These are phyloP conservation scores for Sporothrix euskadiensis DNA, from an alignment of 2,329 filamentous ascomycete species.

Conservation along the genomic window DNA sequence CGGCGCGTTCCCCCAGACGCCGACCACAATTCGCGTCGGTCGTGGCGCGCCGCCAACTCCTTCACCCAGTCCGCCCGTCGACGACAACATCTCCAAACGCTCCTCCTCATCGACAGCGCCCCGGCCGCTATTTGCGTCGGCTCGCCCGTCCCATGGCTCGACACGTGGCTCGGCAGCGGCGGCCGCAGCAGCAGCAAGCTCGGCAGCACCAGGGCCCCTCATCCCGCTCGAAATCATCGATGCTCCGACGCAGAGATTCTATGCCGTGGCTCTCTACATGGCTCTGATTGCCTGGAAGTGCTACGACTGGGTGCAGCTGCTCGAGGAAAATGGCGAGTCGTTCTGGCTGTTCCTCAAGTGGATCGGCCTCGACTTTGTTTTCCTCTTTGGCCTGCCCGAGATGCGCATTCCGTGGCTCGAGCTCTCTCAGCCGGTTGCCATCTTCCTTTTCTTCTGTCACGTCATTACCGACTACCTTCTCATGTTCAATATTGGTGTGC, in stretches of 20 bases:
- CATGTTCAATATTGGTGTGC: conserved; percentile 85
- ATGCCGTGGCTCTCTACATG: conserved; percentile 77
- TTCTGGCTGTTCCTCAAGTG: conserved; percentile 92
- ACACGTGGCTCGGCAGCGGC: neutral
- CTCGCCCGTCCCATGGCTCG: conserved; percentile 36
- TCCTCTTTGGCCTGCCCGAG: conserved; percentile 82
- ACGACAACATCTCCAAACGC: conserved; percentile 2
- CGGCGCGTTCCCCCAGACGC: conserved; percentile 37
- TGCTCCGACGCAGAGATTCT: conserved; percentile 86
- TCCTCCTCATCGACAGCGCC: neutral
- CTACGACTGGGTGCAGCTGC: conserved; percentile 78
- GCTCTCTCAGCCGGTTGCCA: conserved; percentile 74
- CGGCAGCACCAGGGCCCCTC: conserved; percentile 57
- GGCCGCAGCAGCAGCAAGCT: neutral
- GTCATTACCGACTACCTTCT: conserved; percentile 75
- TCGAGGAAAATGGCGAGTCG: conserved; percentile 83
- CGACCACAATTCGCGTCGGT: conserved; percentile 27
- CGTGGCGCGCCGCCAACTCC: conserved; percentile 33
- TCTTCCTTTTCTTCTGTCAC: conserved; percentile 70
- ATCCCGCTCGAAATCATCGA: conserved; percentile 83
- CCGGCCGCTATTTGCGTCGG: conserved; percentile 26
- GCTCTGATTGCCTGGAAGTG: conserved; percentile 77
- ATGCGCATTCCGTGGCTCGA: conserved; percentile 96
- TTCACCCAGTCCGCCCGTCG: conserved; percentile 32
- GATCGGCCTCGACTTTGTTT: conserved; percentile 81